Evolutionary conservation across 2,329 filamentous ascomycete species (phyloP), one percentile per base, ranked within the genome.

Genomic region (Grosmannia penicillata): DNA sequence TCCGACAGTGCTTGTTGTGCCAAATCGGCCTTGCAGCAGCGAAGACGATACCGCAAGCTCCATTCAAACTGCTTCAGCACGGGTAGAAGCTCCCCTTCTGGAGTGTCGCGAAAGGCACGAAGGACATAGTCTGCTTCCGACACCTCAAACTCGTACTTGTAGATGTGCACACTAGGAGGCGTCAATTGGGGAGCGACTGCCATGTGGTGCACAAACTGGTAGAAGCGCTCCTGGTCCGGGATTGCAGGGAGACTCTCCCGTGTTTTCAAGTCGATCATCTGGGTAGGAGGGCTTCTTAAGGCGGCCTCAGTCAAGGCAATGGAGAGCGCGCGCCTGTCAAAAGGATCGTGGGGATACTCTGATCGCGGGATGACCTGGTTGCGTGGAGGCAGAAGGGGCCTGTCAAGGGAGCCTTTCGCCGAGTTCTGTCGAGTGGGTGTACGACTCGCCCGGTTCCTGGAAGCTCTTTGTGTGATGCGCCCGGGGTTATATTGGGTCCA

Each of bases 1-100:
- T 74, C 63, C 4, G 53, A 45, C 1, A 62, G 44, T 9, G 13
- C 18, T 24, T 19, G 19, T 26, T 36, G 42, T 22, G 45, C 27
- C 38, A 36, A 35, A 52, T 48, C 24, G 3, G 32, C 34, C 13
- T 26, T 17, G 48, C 79, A 71, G 50, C 81, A 80, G 9, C 83
- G 77, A 18, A 93, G 50, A 14, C 85, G 79, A 50, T 78, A 78
- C 26, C 74, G 68, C 6, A 70, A 56, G 36, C 70, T 74, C 5
- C 71, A 70, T 42, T 73, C 60, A 15, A 54, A 56, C 38, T 65
- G 65, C 27, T 54, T 46, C 22, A 56, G 58, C 4, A 59, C 51
- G 0, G 58, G 49, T 59, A 63, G 21, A 35, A 45, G 39, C 54
- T 57, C 30, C 39, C 48, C 18, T 43, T 24, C 35, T 6, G 53